Conservation (phyloP, 2,329 filamentous ascomycete genomes). For the Zasmidium angulare region DNA sequence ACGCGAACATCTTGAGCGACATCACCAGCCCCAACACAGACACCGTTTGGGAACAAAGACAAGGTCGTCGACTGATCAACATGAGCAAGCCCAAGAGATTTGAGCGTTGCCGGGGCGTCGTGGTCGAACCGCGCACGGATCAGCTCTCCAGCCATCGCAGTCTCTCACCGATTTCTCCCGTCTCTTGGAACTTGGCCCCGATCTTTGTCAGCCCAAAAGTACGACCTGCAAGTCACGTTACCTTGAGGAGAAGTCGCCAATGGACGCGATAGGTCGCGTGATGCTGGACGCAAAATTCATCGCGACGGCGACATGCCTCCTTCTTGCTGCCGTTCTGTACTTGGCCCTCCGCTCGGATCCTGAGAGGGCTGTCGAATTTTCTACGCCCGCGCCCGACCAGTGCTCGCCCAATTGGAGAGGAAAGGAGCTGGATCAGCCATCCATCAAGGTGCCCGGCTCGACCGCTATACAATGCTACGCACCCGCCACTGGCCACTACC, state of each 20-base stretch:
- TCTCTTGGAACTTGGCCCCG: not conserved
- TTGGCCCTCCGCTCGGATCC: constrained; percentile 15
- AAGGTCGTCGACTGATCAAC: no score
- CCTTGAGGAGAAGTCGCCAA: not conserved
- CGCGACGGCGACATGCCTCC: constrained; percentile 10
- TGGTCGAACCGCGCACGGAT: not conserved
- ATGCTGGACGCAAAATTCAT: constrained; percentile 10
- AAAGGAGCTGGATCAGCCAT: constrained; percentile 58
- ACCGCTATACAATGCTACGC: constrained; percentile 79
- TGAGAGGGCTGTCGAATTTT: constrained; percentile 28
- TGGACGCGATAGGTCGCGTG: constrained; percentile 10
- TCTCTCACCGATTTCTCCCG: not conserved
- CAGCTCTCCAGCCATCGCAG: not conserved
- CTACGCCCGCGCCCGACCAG: constrained; percentile 57
- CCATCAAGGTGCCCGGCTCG: constrained; percentile 65
- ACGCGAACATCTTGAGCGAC: not conserved
- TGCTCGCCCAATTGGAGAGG: constrained; percentile 55
- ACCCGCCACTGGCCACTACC: constrained; percentile 81
- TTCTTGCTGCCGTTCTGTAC: constrained; percentile 12
- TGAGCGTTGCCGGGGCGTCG: no score
- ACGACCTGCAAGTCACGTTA: constrained; percentile 4
- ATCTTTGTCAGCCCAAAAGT: not conserved
- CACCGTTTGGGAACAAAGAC: no score
- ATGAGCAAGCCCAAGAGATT: no score
- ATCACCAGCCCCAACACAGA: no score